A percentile compares a stretch with the other conserved stretches of the same genome.
phyloP scores from a whole-genome alignment of 2,329 filamentous ascomycete species.

The Arthrobotrys conoides region DNA sequence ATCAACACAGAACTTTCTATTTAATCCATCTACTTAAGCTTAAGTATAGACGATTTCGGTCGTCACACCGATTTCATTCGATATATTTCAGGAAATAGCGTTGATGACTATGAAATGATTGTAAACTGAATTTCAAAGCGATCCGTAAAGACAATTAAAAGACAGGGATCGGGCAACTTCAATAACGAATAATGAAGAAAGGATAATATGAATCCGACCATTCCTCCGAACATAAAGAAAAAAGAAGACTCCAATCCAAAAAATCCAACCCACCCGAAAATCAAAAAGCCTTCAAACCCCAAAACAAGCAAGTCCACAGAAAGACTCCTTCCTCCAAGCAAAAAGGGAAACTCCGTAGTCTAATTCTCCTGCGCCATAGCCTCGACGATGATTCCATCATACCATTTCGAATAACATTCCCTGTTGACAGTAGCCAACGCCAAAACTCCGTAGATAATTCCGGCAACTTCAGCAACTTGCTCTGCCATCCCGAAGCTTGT shows the following conservation, averaged over 20 bases:
- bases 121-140: conserved; percentile 25
- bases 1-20: conserved; percentile 25
- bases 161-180: conserved; percentile 13
- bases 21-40: background rate
- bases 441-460: conserved; percentile 58
- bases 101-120: background rate
- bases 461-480: conserved; percentile 62
- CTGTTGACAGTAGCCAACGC: conserved; percentile 60
- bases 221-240: conserved; percentile 15
- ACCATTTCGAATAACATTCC: conserved; percentile 61
- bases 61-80: background rate
- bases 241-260: conserved; percentile 42
- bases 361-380: conserved; percentile 21
- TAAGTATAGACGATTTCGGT: background rate
- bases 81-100: background rate
- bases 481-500: conserved; percentile 63
- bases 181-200: conserved; percentile 1
- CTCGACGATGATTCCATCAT: conserved; percentile 59
- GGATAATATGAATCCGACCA: conserved; percentile 37
- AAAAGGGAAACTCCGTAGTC: conserved; percentile 18
- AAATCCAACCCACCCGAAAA: conserved; percentile 24
- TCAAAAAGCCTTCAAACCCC: conserved; percentile 20
- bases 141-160: conserved; percentile 21
- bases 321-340: conserved; percentile 24
- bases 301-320: conserved; percentile 13